These are phyloP conservation scores for Kokia cookei DNA, from an alignment of 441 rosid genomes.

Conservation along the genomic window DNA sequence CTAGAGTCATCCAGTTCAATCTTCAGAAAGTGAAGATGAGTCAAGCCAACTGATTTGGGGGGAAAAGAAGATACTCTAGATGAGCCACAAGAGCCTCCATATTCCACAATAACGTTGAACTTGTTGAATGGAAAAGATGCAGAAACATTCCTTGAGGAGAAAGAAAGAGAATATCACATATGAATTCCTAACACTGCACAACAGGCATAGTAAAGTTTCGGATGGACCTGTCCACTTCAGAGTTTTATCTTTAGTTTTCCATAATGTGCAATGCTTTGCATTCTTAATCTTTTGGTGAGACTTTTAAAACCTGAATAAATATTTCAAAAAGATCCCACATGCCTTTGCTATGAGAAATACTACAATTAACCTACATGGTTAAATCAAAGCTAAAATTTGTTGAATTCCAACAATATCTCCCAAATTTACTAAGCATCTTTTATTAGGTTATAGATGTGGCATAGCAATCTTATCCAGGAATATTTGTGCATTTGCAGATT, in stretches of 20 bases:
- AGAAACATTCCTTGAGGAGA: slow-evolving; percentile 38
- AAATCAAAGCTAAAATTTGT: background rate
- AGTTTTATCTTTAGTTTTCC: background rate
- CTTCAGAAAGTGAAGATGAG: slow-evolving; percentile 44
- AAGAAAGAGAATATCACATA: slow-evolving; percentile 15
- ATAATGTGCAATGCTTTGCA: background rate
- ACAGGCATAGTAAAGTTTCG: background rate
- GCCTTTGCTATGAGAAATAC: background rate
- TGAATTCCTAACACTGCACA: background rate
- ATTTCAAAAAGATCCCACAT: background rate
- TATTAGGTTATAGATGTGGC: background rate
- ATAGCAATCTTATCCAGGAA: background rate
- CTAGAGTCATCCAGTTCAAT: slow-evolving; percentile 38
- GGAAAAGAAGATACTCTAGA: slow-evolving; percentile 32
- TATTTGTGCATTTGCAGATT: background rate
- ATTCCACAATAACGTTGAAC: slow-evolving; percentile 49
- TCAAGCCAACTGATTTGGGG: slow-evolving; percentile 21
- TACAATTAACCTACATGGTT: background rate
- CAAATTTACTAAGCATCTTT: background rate
- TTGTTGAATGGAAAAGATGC: slow-evolving; percentile 39
- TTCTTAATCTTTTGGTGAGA: background rate
- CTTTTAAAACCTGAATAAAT: background rate
- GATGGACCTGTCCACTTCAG: background rate
- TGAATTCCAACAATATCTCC: background rate
- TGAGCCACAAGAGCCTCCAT: slow-evolving; percentile 42